Evolutionary conservation across 2,329 filamentous ascomycete genomes (phyloP).

Genomic region (Neocucurbitaria cava): DNA sequence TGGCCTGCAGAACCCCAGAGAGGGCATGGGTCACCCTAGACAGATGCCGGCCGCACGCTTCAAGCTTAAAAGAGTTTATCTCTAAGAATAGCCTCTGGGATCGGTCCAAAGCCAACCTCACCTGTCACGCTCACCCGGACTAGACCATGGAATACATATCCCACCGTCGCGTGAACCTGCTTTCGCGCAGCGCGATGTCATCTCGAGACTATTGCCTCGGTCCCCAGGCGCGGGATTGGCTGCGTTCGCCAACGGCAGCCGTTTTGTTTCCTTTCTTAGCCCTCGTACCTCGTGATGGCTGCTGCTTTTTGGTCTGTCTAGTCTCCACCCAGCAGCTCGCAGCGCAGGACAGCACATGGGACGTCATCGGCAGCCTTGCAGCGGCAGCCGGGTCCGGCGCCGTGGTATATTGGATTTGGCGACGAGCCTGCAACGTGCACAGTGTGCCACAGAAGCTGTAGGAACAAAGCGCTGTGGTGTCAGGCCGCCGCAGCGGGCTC

Average conservation of each 20-base stretch:
- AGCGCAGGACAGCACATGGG: too few relatives aligned
- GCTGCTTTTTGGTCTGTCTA: too few relatives aligned
- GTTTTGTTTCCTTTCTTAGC: slow-evolving; percentile 22
- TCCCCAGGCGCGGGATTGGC: slow-evolving; percentile 11
- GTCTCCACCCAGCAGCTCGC: too few relatives aligned
- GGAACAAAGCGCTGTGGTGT: slow-evolving; percentile 7
- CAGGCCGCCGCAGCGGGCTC: slow-evolving; percentile 8
- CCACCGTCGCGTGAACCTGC: slow-evolving; percentile 38
- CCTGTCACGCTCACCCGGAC: slow-evolving; percentile 26
- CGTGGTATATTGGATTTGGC: slow-evolving; percentile 2
- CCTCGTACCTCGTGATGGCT: slow-evolving; percentile 35
- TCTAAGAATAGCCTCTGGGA: slow-evolving; percentile 38
- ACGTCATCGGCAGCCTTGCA: slow-evolving; percentile 29
- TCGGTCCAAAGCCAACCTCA: slow-evolving; percentile 26
- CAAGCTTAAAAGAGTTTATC: slow-evolving; percentile 41
- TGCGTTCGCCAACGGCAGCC: slow-evolving; percentile 20
- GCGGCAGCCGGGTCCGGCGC: slow-evolving; percentile 13
- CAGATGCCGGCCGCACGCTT: slow-evolving; percentile 10
- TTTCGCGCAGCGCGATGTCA: slow-evolving; percentile 27
- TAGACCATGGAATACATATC: slow-evolving; percentile 33
- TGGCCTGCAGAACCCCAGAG: slow-evolving; percentile 26
- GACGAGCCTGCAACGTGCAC: not conserved
- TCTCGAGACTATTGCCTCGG: slow-evolving; percentile 29
- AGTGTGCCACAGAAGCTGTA: not conserved
- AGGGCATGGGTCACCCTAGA: slow-evolving; percentile 13